These are phyloP conservation scores for Crithidia expoeki DNA, from an alignment of 208 protist species.

Conservation along the genomic window DNA sequence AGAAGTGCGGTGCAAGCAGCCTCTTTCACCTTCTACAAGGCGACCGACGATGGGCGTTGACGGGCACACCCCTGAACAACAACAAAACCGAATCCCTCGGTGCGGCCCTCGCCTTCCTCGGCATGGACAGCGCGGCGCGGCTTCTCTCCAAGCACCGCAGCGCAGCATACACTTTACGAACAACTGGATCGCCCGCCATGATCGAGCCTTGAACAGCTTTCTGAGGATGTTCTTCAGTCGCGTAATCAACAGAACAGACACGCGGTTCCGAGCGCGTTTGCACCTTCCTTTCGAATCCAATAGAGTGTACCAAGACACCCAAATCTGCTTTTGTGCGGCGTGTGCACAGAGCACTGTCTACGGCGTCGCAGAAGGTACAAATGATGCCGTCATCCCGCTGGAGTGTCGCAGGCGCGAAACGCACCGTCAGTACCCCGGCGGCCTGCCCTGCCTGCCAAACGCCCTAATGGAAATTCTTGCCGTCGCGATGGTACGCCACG, in stretches of 20 bases:
- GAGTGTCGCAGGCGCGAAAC: neutral
- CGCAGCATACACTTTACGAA: neutral
- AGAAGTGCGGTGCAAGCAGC: conserved; percentile 40
- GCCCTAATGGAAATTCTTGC: conserved; percentile 27
- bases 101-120: conserved; percentile 32
- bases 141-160: conserved; percentile 1
- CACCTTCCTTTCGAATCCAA: neutral
- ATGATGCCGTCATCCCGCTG: neutral
- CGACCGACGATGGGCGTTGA: conserved; percentile 54
- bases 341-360: conserved; percentile 19
- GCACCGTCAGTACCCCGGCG: neutral
- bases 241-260: neutral
- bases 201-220: neutral
- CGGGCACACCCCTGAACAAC: conserved; percentile 69
- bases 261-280: neutral
- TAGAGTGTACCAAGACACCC: neutral
- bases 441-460: conserved; percentile 17
- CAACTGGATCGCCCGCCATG: conserved; percentile 7
- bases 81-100: conserved; percentile 37
- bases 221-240: neutral
- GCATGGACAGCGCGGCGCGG: conserved; percentile 21
- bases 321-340: conserved; percentile 16
- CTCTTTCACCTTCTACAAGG: conserved; percentile 43
- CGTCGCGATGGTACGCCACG: conserved; percentile 52
- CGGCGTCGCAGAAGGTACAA: neutral